phyloP scores from a whole-genome alignment of 108 stramenopile genomes.

The Nitzschia sp. region DNA sequence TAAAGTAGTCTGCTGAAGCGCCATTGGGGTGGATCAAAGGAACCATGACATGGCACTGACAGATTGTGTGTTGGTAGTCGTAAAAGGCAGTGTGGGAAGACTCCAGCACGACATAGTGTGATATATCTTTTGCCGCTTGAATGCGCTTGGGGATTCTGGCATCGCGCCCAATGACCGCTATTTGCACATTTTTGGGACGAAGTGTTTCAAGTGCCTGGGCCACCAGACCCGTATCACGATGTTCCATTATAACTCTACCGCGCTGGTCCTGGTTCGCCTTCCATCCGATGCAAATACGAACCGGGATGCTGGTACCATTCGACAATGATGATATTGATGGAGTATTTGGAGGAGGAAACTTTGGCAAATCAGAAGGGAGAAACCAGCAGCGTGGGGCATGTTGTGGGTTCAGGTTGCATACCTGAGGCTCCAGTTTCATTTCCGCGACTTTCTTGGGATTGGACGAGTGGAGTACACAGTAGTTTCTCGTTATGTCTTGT shows the following conservation, averaged over 20 bases:
- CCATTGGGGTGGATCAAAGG: conserved; percentile 1
- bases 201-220: neutral
- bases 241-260: no score
- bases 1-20: conserved; percentile 1
- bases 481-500: neutral
- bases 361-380: neutral
- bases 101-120: neutral
- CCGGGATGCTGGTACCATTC: neutral
- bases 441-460: neutral
- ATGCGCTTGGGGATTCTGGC: neutral
- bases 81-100: neutral
- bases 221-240: conserved; percentile 4
- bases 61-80: neutral
- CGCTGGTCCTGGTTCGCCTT: neutral
- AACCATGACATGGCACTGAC: neutral
- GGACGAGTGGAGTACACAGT: neutral
- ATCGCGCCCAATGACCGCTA: conserved; percentile 5
- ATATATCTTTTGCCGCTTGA: neutral
- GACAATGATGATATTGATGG: neutral
- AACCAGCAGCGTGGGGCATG: conserved; percentile 1
- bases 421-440: neutral
- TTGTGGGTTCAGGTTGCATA: conserved; percentile 5
- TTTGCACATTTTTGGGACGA: conserved; percentile 3
- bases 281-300: conserved; percentile 10
- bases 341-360: conserved; percentile 4